Evolutionary conservation across 345 rosid genomes (phyloP), one percentile per base, ranked within the genome.

Genomic region (Salix purpurea): DNA sequence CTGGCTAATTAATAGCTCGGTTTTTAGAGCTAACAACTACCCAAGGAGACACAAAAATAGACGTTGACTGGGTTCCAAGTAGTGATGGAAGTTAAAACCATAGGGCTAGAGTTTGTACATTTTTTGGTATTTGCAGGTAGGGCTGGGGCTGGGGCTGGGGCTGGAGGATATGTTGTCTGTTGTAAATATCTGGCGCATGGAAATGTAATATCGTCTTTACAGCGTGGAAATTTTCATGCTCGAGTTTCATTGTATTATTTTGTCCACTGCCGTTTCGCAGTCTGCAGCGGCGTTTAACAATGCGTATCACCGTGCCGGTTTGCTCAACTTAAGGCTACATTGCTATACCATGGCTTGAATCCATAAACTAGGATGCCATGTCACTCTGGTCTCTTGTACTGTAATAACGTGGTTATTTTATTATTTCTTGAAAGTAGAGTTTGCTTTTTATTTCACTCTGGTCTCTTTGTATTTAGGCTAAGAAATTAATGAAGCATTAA

Each of bases 11-110:
- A 36, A 36, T 66, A 80, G 86, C 86, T 87, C 85, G 73, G 61
- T 21, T 83, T 84, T 88, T 73, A 74, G 86, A 84, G 88, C 90
- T 78, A 77, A 78, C 82, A 69, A 77, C 82, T 69, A 69, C 64
- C 64, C 32, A 61, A 30, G 71, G 80, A 67, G 71, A 46, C 50
- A 52, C n/a, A 19, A 70, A 64, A 46, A 48, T 23, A 5, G 52
- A 36, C 44, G 5, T 68, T 72, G 23, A 60, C 77, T 65, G 73
- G 83, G 79, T 30, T 74, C 68, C 23, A 65, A 71, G 50, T 70
- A 69, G 62, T 74, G 75, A 79, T 70, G 39, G 64, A 70, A 73
- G 64, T 78, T 74, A 76, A 58, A 34, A 70, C 37, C 52, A 24
- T 75, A 73, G 75, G 72, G 48, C 36, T 74, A 80, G 83, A 26